A percentile compares a stretch with the other conserved stretches of the same genome.
Evolutionary conservation across 306 rosid genomes (phyloP).

Genomic region (Quercus glauca): DNA sequence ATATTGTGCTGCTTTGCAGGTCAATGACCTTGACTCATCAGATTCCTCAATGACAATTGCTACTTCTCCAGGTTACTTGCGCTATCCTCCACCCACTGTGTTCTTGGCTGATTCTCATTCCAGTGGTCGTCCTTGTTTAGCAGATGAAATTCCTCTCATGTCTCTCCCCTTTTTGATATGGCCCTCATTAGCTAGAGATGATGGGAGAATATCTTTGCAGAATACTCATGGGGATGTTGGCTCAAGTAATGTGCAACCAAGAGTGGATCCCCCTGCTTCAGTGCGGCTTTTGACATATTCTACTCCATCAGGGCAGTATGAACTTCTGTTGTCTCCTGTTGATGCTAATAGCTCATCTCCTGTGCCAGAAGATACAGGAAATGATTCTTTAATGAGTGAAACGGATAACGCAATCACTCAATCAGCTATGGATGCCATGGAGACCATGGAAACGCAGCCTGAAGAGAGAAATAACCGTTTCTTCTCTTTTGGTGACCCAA

Average conservation of each 20-base stretch:
- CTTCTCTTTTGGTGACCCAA: constrained; percentile 58
- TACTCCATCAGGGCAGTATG: constrained; percentile 69
- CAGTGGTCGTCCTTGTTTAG: constrained; percentile 50
- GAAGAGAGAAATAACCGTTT: constrained; percentile 43
- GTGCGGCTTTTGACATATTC: constrained; percentile 64
- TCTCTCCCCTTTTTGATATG: constrained; percentile 64
- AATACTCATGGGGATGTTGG: constrained; percentile 45
- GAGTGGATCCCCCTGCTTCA: constrained; percentile 63
- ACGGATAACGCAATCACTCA: constrained; percentile 44
- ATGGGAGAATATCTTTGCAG: constrained; percentile 58
- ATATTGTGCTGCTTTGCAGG: constrained; percentile 48
- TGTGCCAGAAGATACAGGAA: constrained; percentile 41
- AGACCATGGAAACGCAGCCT: constrained; percentile 41
- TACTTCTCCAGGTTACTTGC: constrained; percentile 84
- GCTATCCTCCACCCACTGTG: constrained; percentile 92
- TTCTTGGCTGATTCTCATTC: constrained; percentile 74
- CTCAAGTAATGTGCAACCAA: constrained; percentile 48
- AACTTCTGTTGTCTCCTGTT: constrained; percentile 64
- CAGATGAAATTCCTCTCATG: constrained; percentile 60
- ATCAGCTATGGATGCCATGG: constrained; percentile 31
- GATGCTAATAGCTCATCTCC: constrained; percentile 47
- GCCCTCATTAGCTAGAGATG: constrained; percentile 68
- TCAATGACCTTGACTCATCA: constrained; percentile 90
- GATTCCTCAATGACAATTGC: constrained; percentile 88
- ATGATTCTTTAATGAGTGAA: constrained; percentile 31